phyloP scores from a whole-genome alignment of 1,139 yeast genomes.

The Yamadazyma friedrichii region DNA sequence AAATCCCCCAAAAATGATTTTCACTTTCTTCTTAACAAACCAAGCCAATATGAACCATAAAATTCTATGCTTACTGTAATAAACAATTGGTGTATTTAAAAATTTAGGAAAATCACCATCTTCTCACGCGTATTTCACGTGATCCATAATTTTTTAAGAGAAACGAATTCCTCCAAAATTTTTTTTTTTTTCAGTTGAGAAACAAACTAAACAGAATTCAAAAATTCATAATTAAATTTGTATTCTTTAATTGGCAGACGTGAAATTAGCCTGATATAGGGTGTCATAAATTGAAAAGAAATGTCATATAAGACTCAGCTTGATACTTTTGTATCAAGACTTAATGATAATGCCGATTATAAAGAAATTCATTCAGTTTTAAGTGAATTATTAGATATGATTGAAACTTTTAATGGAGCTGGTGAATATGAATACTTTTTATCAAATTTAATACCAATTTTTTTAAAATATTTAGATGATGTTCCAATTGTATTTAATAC shows the following conservation, averaged over 20 bases:
- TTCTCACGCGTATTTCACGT: neutral
- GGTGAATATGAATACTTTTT: slow-evolving; percentile 75
- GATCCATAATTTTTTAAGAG: slow-evolving; percentile 4
- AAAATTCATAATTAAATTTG: neutral
- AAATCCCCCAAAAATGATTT: too few species aligned
- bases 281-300: neutral
- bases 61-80: too few species aligned
- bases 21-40: too few species aligned
- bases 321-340: slow-evolving; percentile 60
- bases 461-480: slow-evolving; percentile 56
- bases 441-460: slow-evolving; percentile 59
- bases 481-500: slow-evolving; percentile 73
- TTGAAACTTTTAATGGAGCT: slow-evolving; percentile 79
- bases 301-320: slow-evolving; percentile 53
- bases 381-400: slow-evolving; percentile 80
- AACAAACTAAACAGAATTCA: neutral
- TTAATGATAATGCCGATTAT: slow-evolving; percentile 56
- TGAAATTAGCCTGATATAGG: too few species aligned
- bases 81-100: too few species aligned
- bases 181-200: slow-evolving; percentile 5
- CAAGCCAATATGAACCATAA: too few species aligned
- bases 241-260: too few species aligned
- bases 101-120: neutral
- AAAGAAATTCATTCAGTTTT: slow-evolving; percentile 63
- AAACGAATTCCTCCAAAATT: slow-evolving; percentile 10